Percentiles rank a stretch among this genome's conserved stretches.
Conservation (phyloP, 352 stramenopile species). For the Pythium utonaiense region DNA sequence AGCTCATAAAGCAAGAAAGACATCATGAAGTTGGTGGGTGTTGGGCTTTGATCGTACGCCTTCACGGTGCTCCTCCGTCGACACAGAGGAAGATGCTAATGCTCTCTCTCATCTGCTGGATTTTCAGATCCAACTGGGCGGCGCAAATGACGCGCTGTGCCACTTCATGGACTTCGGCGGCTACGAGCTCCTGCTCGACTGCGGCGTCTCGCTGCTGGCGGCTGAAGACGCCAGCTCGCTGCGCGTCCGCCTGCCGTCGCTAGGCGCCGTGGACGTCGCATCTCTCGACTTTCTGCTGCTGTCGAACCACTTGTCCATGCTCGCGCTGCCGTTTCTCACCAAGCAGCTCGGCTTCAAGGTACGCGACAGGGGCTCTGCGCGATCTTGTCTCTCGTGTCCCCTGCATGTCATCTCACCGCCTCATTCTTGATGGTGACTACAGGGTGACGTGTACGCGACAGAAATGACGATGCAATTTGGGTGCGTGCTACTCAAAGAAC, state of each 20-base stretch:
- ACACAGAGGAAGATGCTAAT: not conserved
- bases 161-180: slow-evolving; percentile 79
- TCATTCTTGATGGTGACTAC: not conserved
- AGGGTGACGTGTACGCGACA: slow-evolving; percentile 68
- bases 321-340: slow-evolving; percentile 74
- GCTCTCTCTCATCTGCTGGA: not conserved
- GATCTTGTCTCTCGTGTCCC: no score
- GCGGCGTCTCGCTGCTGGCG: slow-evolving; percentile 34
- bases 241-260: slow-evolving; percentile 25
- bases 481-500: slow-evolving; percentile 64
- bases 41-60: not conserved
- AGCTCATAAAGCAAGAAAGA: not conserved
- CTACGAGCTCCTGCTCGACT: slow-evolving; percentile 82
- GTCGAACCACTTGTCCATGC: slow-evolving; percentile 66
- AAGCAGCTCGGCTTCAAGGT: slow-evolving; percentile 71
- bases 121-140: slow-evolving; percentile 68
- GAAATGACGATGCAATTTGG: slow-evolving; percentile 68
- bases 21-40: slow-evolving; percentile 24
- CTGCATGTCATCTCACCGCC: no score
- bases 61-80: no score
- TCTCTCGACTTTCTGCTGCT: slow-evolving; percentile 71
- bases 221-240: slow-evolving; percentile 16
- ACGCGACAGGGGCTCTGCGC: no score
- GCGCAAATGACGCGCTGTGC: slow-evolving; percentile 63
- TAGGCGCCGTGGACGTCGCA: slow-evolving; percentile 40